Conservation (phyloP, 2,329 filamentous ascomycete genomes). For the Sporothrix pseudoabietina region DNA sequence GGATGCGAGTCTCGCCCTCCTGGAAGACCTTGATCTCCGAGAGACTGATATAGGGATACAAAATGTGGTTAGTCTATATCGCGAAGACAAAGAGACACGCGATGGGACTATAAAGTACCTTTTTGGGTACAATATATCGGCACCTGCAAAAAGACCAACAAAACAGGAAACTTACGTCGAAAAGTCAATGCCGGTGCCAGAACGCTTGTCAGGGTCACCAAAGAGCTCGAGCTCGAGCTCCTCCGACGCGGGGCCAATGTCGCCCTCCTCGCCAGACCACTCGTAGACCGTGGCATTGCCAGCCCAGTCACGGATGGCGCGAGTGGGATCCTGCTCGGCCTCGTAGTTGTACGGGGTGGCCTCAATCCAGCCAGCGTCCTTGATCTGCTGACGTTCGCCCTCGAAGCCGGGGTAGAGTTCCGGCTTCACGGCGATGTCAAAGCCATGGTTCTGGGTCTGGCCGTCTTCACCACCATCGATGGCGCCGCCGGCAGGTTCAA, state of each 20-base stretch:
- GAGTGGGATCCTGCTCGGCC: conserved; percentile 36
- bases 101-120: background rate
- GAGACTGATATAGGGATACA: conserved; percentile 50
- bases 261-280: conserved; percentile 83
- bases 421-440: conserved; percentile 29
- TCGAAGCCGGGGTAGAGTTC: conserved; percentile 32
- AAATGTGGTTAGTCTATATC: conserved; percentile 26
- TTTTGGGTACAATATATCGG: background rate
- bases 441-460: conserved; percentile 24
- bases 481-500: background rate
- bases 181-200: conserved; percentile 61
- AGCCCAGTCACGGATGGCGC: conserved; percentile 47
- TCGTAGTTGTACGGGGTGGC: conserved; percentile 54
- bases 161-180: conserved; percentile 43
- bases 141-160: conserved; percentile 26
- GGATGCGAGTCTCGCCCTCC: conserved; percentile 57
- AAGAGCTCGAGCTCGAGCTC: conserved; percentile 79
- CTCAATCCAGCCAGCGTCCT: conserved; percentile 50
- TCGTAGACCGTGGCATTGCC: conserved; percentile 70
- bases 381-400: conserved; percentile 36
- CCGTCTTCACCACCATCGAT: background rate
- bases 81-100: background rate
- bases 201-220: conserved; percentile 55
- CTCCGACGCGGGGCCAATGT: conserved; percentile 72
- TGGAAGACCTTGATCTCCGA: conserved; percentile 57